phyloP scores from a whole-genome alignment of 1,139 yeast genomes.

The Geotrichum bryndzae region DNA sequence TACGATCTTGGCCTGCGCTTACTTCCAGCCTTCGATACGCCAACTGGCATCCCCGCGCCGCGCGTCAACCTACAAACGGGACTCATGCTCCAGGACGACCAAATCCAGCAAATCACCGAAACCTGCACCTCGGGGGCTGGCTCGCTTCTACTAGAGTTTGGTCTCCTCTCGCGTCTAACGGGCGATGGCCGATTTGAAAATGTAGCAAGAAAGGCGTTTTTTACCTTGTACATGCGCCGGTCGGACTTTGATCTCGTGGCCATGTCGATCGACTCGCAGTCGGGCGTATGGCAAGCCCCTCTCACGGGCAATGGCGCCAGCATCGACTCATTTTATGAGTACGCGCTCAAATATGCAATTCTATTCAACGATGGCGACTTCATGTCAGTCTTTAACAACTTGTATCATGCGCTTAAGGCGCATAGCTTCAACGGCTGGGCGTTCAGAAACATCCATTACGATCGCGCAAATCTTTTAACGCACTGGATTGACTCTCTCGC shows the following conservation, averaged over 20 bases:
- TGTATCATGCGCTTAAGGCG: constrained; percentile 50
- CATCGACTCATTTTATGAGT: constrained; percentile 88
- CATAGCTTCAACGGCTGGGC: constrained; percentile 50
- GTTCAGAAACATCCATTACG: constrained; percentile 53
- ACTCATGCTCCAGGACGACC: constrained; percentile 33
- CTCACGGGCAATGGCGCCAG: constrained; percentile 87
- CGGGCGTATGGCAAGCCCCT: constrained; percentile 52
- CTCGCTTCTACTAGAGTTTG: constrained; percentile 73
- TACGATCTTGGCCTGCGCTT: constrained; percentile 63
- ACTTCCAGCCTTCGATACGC: constrained; percentile 58
- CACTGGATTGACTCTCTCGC: constrained; percentile 81
- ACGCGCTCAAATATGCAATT: constrained; percentile 71
- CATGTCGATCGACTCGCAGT: constrained; percentile 63
- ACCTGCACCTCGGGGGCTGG: constrained; percentile 88
- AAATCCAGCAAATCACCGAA: constrained; percentile 40
- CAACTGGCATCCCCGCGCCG: constrained; percentile 63
- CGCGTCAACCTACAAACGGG: constrained; percentile 60
- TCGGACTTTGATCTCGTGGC: constrained; percentile 63
- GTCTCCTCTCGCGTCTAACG: constrained; percentile 64
- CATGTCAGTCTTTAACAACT: constrained; percentile 54
- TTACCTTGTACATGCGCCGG: constrained; percentile 64
- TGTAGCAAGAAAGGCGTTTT: constrained; percentile 56
- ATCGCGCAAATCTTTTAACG: constrained; percentile 47
- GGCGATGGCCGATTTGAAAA: constrained; percentile 67
- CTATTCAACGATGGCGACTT: constrained; percentile 63